Percentiles rank a stretch among this genome's conserved stretches.
Conservation (phyloP, 2,329 filamentous ascomycete species). For the Botrytis porri region DNA sequence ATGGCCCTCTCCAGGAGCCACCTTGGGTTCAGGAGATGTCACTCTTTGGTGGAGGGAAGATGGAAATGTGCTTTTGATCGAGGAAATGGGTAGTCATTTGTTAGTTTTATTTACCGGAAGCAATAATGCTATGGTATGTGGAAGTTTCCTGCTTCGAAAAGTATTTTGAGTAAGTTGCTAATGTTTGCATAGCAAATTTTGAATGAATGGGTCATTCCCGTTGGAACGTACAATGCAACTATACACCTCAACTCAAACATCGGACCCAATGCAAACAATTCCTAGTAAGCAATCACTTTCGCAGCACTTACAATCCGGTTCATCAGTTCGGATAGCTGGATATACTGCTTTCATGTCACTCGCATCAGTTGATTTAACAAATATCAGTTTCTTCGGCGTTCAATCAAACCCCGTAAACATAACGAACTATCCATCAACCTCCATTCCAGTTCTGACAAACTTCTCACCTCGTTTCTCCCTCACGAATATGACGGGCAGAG, state of each 20-base stretch:
- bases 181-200: slow-evolving; percentile 10
- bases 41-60: slow-evolving; percentile 17
- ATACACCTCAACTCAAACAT: slow-evolving; percentile 10
- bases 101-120: slow-evolving; percentile 17
- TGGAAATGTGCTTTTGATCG: slow-evolving; percentile 14
- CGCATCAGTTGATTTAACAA: neutral
- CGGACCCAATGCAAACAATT: slow-evolving; percentile 16
- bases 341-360: neutral
- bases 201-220: slow-evolving; percentile 11
- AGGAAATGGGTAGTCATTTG: slow-evolving; percentile 10
- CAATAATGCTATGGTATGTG: slow-evolving; percentile 14
- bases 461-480: slow-evolving; percentile 19
- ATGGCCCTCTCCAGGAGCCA: neutral
- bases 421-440: slow-evolving; percentile 6
- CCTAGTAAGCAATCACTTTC: neutral
- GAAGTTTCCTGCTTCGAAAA: neutral
- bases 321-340: neutral
- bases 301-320: neutral
- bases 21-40: slow-evolving; percentile 8
- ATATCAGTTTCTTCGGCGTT: slow-evolving; percentile 19
- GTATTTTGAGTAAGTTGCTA: neutral
- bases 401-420: slow-evolving; percentile 8
- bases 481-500: slow-evolving; percentile 13
- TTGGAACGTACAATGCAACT: slow-evolving; percentile 2
- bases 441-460: slow-evolving; percentile 12